Evolutionary conservation across 176 grass and related monocot species (phyloP), one percentile per base, ranked within the genome.

Genomic region (Phyllostachys edulis): DNA sequence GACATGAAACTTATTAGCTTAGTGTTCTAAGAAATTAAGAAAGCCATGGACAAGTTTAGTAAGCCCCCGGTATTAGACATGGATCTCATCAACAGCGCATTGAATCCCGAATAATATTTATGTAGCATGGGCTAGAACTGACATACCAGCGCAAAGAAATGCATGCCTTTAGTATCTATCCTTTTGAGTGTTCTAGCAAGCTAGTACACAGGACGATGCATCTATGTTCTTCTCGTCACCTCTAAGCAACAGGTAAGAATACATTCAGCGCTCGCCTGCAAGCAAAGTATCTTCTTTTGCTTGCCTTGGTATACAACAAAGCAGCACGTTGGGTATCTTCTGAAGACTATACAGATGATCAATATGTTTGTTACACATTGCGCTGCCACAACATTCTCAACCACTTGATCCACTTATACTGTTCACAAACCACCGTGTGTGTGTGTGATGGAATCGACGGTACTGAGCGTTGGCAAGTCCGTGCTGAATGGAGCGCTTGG

Each of bases 391-490:
- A 13, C 40, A 24, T 70, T 5, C 40, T 46, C 40, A 24, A 46
- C 21, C 40, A 24, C 4, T 46, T 70, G 9, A 70, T 44, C 20
- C 68, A 70, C 40, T 23, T 56, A n/a, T 9, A 57, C 54, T 9
- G 39, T 24, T n/a, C n/a, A n/a, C n/a, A n/a, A n/a, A n/a, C n/a
- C n/a, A n/a, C n/a, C n/a, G n/a, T n/a, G n/a, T n/a, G n/a, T n/a
- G n/a, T n/a, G n/a, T n/a, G n/a, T n/a, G 40, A 88, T 89, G 87
- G 87, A 85, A 1, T n/a, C 66, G 1, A 64, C 67, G 0, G 82
- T 3, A 0, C 0, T 85, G 21, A 71, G 87, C 3, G 0, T 74
- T 0, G 75, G 81, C 56, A 89, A 75, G 23, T 75, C 75, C 0
- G 81, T 83, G 71, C 0, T 89, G 47, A 7, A 15, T 7, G 77